These are phyloP conservation scores for Nakaseomyces kungkrabaensis DNA, from an alignment of 1,139 yeast genomes.

Conservation along the genomic window DNA sequence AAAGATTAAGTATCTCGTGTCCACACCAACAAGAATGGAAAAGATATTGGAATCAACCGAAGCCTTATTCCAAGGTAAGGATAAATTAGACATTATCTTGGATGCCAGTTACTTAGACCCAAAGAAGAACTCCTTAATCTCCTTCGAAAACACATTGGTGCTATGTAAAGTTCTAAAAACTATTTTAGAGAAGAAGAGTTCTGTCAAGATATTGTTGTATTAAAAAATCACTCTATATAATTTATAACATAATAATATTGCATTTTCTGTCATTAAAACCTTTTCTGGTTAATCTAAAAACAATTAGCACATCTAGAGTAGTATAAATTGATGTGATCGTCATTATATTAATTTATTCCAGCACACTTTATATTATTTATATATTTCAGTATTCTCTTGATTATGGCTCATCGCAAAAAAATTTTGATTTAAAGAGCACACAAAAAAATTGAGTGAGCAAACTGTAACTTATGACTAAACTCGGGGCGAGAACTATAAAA, in stretches of 20 bases:
- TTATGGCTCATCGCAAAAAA: not conserved
- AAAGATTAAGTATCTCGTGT: constrained; percentile 33
- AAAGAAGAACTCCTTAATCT: constrained; percentile 31
- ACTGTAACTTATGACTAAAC: no score
- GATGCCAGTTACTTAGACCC: constrained; percentile 55
- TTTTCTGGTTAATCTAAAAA: no score
- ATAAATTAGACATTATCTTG: constrained; percentile 46
- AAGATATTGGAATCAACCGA: constrained; percentile 40
- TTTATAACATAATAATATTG: no score
- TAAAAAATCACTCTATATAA: constrained; percentile 5
- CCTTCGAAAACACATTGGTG: constrained; percentile 21
- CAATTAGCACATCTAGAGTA: no score
- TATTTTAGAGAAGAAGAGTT: constrained; percentile 25
- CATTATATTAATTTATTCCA: no score
- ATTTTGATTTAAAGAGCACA: not conserved
- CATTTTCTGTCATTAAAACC: no score
- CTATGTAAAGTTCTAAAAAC: constrained; percentile 22
- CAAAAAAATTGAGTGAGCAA: not conserved
- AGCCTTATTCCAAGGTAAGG: constrained; percentile 36
- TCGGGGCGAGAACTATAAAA: no score
- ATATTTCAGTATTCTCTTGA: no score
- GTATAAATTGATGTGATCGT: no score
- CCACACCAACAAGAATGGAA: constrained; percentile 51
- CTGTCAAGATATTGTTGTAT: constrained; percentile 27
- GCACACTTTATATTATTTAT: no score